A percentile compares a stretch with the other conserved stretches of the same genome.
phyloP scores from a whole-genome alignment of 495 filamentous ascomycete species.

The Friedmanniomyces endolithicus region DNA sequence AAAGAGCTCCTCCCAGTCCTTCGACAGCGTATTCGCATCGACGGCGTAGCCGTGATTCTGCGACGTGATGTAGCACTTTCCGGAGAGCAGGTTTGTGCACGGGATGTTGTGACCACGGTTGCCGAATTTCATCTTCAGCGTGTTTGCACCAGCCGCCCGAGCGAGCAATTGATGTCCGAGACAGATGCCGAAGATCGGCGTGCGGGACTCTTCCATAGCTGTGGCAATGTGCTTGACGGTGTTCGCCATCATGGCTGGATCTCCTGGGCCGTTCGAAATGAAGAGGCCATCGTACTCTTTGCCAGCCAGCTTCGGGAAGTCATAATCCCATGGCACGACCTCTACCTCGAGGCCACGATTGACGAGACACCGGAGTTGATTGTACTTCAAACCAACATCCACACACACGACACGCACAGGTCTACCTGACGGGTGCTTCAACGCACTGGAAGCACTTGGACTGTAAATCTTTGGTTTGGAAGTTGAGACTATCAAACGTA shows the following conservation, averaged over 20 bases:
- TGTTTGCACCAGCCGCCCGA: constrained; percentile 76
- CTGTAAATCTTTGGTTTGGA: constrained; percentile 68
- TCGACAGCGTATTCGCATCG: constrained; percentile 59
- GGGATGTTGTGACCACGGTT: constrained; percentile 98
- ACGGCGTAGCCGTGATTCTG: constrained; percentile 97
- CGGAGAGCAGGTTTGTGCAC: constrained; percentile 85
- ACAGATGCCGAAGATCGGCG: constrained; percentile 93
- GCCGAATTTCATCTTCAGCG: constrained; percentile 94
- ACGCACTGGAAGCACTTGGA: constrained; percentile 49
- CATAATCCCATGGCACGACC: constrained; percentile 90
- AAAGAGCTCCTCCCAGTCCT: constrained; percentile 82
- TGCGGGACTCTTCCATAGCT: constrained; percentile 59
- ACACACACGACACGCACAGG: constrained; percentile 76
- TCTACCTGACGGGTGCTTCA: constrained; percentile 78
- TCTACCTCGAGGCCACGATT: constrained; percentile 85
- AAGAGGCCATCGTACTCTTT: constrained; percentile 91
- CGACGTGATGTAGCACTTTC: constrained; percentile 94
- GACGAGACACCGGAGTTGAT: constrained; percentile 87
- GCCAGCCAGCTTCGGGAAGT: constrained; percentile 61
- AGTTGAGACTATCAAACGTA: constrained; percentile 59
- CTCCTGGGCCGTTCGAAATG: constrained; percentile 93
- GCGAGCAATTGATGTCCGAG: constrained; percentile 91
- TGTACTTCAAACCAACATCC: constrained; percentile 95
- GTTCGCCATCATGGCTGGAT: constrained; percentile 66
- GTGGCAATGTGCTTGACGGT: constrained; percentile 65